Base-by-base conservation (phyloP, 2,329 filamentous ascomycete genomes). In the Westerdykella aurantiaca region DNA sequence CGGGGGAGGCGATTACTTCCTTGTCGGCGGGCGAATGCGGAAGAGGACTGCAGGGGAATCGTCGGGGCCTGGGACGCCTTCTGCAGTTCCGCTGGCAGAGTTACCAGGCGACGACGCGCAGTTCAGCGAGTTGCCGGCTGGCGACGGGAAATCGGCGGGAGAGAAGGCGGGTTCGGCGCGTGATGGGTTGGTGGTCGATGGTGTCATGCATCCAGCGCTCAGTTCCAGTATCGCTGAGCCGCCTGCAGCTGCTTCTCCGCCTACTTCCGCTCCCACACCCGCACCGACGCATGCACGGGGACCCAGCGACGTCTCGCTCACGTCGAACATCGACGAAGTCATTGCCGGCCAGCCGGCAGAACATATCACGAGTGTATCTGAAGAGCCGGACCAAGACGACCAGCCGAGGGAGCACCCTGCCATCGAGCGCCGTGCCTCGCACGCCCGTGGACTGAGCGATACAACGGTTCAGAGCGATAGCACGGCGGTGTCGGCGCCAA, bases 401-500 rank as follows among this genome's bases (percentile, higher is more conserved):
- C 17, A 16, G 29, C 7, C 35, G 10, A 23, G 29, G 33, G 14
- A 34, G 14, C 17, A 29, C 5, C 37, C 21, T 6, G 18, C 6
- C 37, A 23, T 41, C 6, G 54, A 61, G 25, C 51, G 57, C 29
- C 53, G 58, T 1, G 59, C 62, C 22, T 58, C 60, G n/a, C 61
- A 66, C 40, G 43, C 52, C 4, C 47, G 63, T 34, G 62, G 58
- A 2, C 41, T 60, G 11, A 66, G 63, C 47, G 60, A 66, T 44
- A 52, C 47, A 2, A 64, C 63, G 4, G 43, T 64, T 1, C 51
- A 59, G 21, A 65, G 61, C 38, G 60, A 65, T 10, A 62, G 50
- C 38, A 67, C 63, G 33, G 63, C 55, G 6, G 58, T 66, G 9
- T 64, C 60, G n/a, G 53, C 63, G 23, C 60, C 61, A 1, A 64